Percentiles rank a stretch among this genome's conserved stretches.
Conservation (phyloP, 208 protist genomes). For the Naegleria gruberi region DNA sequence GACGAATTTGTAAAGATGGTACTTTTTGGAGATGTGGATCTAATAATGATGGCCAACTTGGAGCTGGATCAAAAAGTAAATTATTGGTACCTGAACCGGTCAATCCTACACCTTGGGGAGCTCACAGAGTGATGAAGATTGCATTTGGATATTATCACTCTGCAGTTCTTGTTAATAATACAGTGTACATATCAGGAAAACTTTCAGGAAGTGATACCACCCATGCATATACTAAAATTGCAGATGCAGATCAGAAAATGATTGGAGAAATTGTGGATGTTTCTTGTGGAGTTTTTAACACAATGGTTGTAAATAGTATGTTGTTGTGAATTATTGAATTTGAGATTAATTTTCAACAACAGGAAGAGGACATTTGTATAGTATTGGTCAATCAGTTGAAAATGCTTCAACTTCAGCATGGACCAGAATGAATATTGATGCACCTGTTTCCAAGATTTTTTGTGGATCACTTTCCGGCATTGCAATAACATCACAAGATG, state of each 20-base stretch:
- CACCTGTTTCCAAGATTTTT: not conserved
- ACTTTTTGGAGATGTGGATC: not conserved
- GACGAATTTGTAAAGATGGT: not conserved
- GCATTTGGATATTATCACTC: not conserved
- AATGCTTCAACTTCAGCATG: not conserved
- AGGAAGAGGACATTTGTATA: not conserved
- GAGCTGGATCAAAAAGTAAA: not conserved
- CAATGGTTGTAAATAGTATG: too few relatives aligned
- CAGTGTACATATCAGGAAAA: not conserved
- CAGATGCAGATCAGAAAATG: not conserved
- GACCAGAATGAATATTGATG: not conserved
- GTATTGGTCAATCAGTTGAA: not conserved
- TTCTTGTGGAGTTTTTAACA: not conserved
- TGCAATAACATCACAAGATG: not conserved
- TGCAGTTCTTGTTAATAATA: not conserved
- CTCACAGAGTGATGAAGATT: not conserved
- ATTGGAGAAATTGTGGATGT: not conserved
- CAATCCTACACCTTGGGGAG: not conserved
- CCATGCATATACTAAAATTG: not conserved
- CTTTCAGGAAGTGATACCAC: not conserved
- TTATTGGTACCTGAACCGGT: not conserved
- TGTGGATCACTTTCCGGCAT: not conserved
- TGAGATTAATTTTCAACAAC: too few relatives aligned
- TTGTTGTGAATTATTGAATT: too few relatives aligned
- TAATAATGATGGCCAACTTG: not conserved